Base-by-base conservation (phyloP, 2,329 filamentous ascomycete species). In the Pseudogymnoascus pannorum region DNA sequence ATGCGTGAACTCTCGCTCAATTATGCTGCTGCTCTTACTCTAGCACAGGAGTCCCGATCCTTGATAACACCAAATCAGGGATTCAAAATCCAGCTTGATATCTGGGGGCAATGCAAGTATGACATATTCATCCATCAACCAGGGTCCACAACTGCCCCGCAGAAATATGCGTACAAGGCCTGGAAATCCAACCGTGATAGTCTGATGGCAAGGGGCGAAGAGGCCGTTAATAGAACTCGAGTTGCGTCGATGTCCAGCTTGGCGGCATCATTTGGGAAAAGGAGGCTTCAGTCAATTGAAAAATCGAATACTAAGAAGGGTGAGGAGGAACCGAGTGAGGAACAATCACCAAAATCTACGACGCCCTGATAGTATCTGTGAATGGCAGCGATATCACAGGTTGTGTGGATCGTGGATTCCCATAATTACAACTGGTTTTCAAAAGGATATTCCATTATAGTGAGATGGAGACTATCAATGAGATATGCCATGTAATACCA, bases 31-130 rank as follows among this genome's bases (percentile, higher is more conserved):
- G 67, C 67, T 7, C 64, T 69, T 7, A 24, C 61, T 29, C 22
- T 66, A 16, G 66, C 63, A 8, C 62, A 62, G 12, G 60, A 65
- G n/a, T 61, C 62, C 14, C 65, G 67, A 2, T 38, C 65, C 14
- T 60, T 65, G 33, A 64, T 67, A 26, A 58, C 60, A 8, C 67
- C 66, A 18, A 69, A 69, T 57, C 36, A 42, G 9, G 65, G 67
- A 0, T 69, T 69, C 22, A 62, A 65, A 42, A 58, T 59, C 12
- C 66, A 68, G 51, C 67, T 68, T 51, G 60, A 60, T 26, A 33
- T 64, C 5, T 67, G 66, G 66, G 60, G 63, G 20, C 59, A 62
- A 42, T 63, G 38, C 29, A 48, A 16, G 18, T 62, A 54, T 29
- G 36, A 51, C 42, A 31, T 63, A 12, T 60, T 58, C 26, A 24